Evolutionary conservation across 495 filamentous ascomycete genomes (phyloP).

Genomic region (Penicillium canescens): DNA sequence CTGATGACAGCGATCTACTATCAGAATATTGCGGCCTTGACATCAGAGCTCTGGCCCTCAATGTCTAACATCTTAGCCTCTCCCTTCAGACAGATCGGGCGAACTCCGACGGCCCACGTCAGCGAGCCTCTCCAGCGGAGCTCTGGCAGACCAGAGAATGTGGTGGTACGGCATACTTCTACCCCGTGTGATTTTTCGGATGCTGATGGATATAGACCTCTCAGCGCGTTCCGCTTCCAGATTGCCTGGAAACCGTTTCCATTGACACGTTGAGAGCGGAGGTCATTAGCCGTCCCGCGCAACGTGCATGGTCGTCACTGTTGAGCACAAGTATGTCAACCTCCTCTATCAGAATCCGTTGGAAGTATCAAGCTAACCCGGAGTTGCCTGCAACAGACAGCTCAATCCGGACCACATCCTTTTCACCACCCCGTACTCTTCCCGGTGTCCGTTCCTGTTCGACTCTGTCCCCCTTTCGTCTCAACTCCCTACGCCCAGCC

Average conservation of each 20-base stretch:
- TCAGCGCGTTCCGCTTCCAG: slow-evolving; percentile 23
- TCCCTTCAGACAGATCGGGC: slow-evolving; percentile 35
- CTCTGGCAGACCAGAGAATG: slow-evolving; percentile 12
- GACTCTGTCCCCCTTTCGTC: slow-evolving; percentile 32
- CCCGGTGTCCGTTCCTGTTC: slow-evolving; percentile 37
- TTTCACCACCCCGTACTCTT: slow-evolving; percentile 13
- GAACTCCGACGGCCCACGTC: slow-evolving; percentile 13
- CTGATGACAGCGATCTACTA: slow-evolving; percentile 12
- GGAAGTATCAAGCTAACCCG: not conserved
- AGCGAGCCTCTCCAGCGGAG: slow-evolving; percentile 21
- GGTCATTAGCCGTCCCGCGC: slow-evolving; percentile 16
- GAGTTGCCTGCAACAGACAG: slow-evolving; percentile 12
- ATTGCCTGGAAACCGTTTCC: slow-evolving; percentile 29
- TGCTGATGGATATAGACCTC: slow-evolving; percentile 13
- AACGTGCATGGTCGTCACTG: slow-evolving; percentile 19
- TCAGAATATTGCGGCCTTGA: slow-evolving; percentile 40
- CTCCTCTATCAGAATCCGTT: not conserved
- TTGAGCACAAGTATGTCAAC: slow-evolving; percentile 15
- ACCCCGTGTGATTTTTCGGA: not conserved
- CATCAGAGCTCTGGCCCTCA: slow-evolving; percentile 46
- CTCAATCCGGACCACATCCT: slow-evolving; percentile 20
- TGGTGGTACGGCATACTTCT: slow-evolving; percentile 18
- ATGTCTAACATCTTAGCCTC: slow-evolving; percentile 41
- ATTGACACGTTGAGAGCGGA: slow-evolving; percentile 25
- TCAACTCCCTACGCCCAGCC: slow-evolving; percentile 23